Evolutionary conservation across 2,329 filamentous ascomycete genomes (phyloP).

Genomic region (Fusarium albosuccineum): DNA sequence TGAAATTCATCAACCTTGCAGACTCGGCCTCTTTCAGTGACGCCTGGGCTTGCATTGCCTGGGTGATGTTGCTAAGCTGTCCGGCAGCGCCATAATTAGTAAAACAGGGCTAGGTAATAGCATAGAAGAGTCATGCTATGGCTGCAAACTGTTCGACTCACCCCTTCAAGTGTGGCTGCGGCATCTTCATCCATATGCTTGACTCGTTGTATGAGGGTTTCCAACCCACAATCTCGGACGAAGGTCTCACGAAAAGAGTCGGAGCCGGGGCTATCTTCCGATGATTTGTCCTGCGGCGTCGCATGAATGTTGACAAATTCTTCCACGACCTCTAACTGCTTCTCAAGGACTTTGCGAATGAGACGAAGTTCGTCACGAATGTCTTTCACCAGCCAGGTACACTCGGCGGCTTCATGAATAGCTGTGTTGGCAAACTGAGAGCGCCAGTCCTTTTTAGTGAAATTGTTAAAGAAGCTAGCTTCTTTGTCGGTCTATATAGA

Average conservation of each 20-base stretch:
- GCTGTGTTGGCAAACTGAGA: neutral
- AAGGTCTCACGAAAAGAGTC: neutral
- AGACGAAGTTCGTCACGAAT: neutral
- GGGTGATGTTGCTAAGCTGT: neutral
- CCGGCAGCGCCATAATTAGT: neutral
- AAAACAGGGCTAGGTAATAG: neutral
- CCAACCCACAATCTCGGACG: neutral
- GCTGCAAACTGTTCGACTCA: neutral
- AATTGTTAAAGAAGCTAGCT: neutral
- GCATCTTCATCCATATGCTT: neutral
- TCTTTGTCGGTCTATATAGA: neutral
- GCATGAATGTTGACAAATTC: neutral
- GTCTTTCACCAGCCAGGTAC: neutral
- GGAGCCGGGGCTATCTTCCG: no score
- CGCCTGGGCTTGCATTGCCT: conserved; percentile 2
- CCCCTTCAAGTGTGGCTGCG: neutral
- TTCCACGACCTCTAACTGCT: neutral
- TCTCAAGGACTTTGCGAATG: neutral
- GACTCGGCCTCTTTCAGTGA: conserved; percentile 3
- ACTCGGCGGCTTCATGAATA: neutral
- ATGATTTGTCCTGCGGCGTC: no score
- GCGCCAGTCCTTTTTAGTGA: neutral
- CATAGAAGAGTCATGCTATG: neutral
- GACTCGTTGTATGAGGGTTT: neutral
- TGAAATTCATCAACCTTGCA: conserved; percentile 3